These are phyloP conservation scores for Edaphochlamys debaryana DNA, from an alignment of 139 green algal species.

Conservation along the genomic window DNA sequence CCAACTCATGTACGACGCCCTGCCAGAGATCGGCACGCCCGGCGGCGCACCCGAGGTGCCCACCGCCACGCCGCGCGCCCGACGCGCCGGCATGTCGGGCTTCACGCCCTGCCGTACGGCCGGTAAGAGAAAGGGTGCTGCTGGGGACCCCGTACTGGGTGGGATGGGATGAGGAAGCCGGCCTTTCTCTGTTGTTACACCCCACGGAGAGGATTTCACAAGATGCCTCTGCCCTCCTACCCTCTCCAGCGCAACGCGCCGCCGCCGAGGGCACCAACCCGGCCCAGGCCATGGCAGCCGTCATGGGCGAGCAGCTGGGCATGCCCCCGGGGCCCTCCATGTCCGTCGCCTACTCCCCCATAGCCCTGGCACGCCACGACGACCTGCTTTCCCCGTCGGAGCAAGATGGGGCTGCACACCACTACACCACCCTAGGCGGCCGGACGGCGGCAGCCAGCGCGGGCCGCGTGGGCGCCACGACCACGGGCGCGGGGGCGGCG, in stretches of 20 bases:
- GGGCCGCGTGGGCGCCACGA: too few relatives aligned
- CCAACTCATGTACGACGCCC: conserved; percentile 39
- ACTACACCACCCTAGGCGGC: too few relatives aligned
- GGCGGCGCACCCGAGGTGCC: conserved; percentile 36
- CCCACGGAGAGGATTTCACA: too few relatives aligned
- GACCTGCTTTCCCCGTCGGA: background rate
- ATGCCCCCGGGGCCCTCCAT: background rate
- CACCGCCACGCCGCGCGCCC: conserved; percentile 7
- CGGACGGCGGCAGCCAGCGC: too few relatives aligned
- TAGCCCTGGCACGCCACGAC: background rate
- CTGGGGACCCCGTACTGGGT: too few relatives aligned
- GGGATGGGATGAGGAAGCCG: too few relatives aligned
- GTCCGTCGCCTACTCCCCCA: conserved; percentile 13
- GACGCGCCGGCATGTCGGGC: conserved; percentile 29
- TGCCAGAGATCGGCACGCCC: conserved; percentile 35
- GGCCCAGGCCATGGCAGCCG: conserved; percentile 16
- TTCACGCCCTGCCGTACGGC: conserved; percentile 32
- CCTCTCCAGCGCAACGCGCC: background rate
- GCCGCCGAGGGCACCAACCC: conserved; percentile 7
- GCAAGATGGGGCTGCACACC: too few relatives aligned
- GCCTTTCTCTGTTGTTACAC: too few relatives aligned
- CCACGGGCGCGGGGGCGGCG: too few relatives aligned
- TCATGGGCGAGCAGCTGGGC: background rate
- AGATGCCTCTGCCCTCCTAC: too few relatives aligned
- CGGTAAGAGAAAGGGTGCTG: too few relatives aligned